Evolutionary conservation across 768 basidiomycete genomes (phyloP).

Genomic region (Tylopilus vinaceipallidus): DNA sequence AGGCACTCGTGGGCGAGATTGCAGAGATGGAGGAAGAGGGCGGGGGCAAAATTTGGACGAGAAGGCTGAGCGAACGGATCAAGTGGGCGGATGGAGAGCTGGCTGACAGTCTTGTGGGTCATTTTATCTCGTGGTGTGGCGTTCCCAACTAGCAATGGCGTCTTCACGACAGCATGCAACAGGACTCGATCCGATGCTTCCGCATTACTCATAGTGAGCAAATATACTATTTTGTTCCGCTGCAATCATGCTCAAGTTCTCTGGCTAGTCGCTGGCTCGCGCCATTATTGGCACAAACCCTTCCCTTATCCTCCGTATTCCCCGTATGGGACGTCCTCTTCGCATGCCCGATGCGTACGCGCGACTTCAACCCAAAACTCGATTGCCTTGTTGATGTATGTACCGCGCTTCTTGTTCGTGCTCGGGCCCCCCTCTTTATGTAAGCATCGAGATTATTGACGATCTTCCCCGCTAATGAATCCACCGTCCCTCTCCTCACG

Average conservation of each 20-base stretch:
- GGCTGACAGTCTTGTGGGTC: slow-evolving; percentile 53
- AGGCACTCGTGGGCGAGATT: slow-evolving; percentile 70
- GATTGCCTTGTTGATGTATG: slow-evolving; percentile 72
- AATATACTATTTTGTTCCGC: background rate
- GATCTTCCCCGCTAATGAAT: background rate
- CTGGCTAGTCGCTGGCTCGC: slow-evolving; percentile 67
- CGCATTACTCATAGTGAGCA: slow-evolving; percentile 79
- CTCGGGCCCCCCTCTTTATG: slow-evolving; percentile 54
- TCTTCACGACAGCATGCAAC: slow-evolving; percentile 45
- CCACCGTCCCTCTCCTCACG: background rate
- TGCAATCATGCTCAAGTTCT: background rate
- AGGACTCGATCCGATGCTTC: slow-evolving; percentile 67
- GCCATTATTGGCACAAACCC: slow-evolving; percentile 65
- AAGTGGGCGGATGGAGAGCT: slow-evolving; percentile 65
- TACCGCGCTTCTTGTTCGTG: slow-evolving; percentile 62
- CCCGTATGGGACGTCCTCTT: slow-evolving; percentile 74
- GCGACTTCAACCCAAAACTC: slow-evolving; percentile 55
- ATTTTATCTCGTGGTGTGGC: background rate
- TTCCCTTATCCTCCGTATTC: slow-evolving; percentile 61
- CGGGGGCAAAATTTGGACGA: slow-evolving; percentile 59
- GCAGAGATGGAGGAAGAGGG: slow-evolving; percentile 72
- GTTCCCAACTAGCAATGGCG: background rate
- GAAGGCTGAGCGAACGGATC: slow-evolving; percentile 56
- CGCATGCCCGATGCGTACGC: slow-evolving; percentile 52
- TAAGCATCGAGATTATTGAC: slow-evolving; percentile 27